Evolutionary conservation across 768 basidiomycete genomes (phyloP).

Genomic region (Auricularia cornea): DNA sequence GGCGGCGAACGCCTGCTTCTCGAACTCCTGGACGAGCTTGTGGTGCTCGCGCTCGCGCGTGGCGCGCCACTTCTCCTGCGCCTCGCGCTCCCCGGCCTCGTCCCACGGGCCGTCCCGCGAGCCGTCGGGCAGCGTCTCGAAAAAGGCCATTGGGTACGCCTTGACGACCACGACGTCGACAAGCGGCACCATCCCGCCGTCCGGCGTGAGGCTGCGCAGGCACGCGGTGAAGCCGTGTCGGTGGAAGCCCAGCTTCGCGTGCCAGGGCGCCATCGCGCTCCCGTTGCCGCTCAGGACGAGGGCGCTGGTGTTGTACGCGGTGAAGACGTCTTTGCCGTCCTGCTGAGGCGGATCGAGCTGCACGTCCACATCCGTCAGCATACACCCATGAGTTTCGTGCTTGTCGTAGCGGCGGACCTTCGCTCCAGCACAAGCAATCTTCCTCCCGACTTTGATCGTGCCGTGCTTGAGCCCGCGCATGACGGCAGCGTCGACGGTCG

Average conservation of each 20-base stretch:
- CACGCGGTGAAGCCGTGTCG: conserved; percentile 60
- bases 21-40: conserved; percentile 47
- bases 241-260: conserved; percentile 77
- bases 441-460: conserved; percentile 66
- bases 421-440: conserved; percentile 73
- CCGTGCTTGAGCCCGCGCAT: conserved; percentile 60
- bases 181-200: conserved; percentile 71
- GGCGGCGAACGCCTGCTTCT: conserved; percentile 44
- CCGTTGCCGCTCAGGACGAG: conserved; percentile 77
- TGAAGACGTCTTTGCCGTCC: conserved; percentile 72
- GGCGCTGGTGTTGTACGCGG: conserved; percentile 60
- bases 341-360: conserved; percentile 45
- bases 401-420: conserved; percentile 45
- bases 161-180: conserved; percentile 69
- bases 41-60: conserved; percentile 50
- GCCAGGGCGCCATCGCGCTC: conserved; percentile 80
- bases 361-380: background rate
- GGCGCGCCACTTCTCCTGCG: conserved; percentile 65
- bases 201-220: conserved; percentile 65
- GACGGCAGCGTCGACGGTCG: conserved; percentile 66
- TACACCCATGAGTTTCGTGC: background rate
- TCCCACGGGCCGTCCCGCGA: conserved; percentile 56
- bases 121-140: conserved; percentile 54
- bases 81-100: conserved; percentile 56
- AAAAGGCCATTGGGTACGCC: conserved; percentile 66